Base-by-base conservation (phyloP, 2,329 filamentous ascomycete genomes). In the Thelonectria olida region DNA sequence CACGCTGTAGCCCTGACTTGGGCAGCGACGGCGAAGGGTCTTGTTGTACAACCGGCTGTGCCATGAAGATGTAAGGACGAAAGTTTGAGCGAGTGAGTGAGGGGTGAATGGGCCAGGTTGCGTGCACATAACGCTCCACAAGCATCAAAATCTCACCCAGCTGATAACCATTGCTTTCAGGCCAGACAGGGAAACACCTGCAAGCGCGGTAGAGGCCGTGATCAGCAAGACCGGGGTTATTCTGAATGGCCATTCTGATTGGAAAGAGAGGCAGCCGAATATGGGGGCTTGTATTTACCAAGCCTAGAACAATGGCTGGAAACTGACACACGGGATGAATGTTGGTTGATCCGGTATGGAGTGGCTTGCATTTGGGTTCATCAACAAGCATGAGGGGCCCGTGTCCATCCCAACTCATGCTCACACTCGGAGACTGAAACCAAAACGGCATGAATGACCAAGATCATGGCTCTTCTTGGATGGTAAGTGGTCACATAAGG, bases 341-440 rank as follows among this genome's bases (percentile, higher is more conserved):
- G 63, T 65, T 67, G 58, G 58, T 39, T 62, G 54, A 42, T 17
- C 54, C 50, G 58, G 65, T 58, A 65, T 67, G 67, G 17, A 41
- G 45, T 69, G 67, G 68, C 68, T 59, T 67, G 63, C 54, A 63
- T 71, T 63, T 71, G 54, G 56, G 52, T 66, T 63, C 52, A 41
- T 25, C 38, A 41, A 50, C 50, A 25, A 64, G 61, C 52, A 48
- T 56, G n/a, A 23, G 49, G 41, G 41, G 41, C 41, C 27, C 28
- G 56, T 49, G 61, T 59, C 48, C 58, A 54, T 66, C 60, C 44
- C 54, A 67, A 65, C 58, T 27, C 54, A 47, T 27, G 38, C 34
- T 38, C 63, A 65, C 42, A 13, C 53, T 36, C 58, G 34, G 48
- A 59, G 49, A 41, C 42, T 41, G 38, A 23, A 28, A 20, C 31